A percentile compares a stretch with the other conserved stretches of the same genome.
phyloP scores from a whole-genome alignment of 345 rosid genomes.

The Citrus medica region DNA sequence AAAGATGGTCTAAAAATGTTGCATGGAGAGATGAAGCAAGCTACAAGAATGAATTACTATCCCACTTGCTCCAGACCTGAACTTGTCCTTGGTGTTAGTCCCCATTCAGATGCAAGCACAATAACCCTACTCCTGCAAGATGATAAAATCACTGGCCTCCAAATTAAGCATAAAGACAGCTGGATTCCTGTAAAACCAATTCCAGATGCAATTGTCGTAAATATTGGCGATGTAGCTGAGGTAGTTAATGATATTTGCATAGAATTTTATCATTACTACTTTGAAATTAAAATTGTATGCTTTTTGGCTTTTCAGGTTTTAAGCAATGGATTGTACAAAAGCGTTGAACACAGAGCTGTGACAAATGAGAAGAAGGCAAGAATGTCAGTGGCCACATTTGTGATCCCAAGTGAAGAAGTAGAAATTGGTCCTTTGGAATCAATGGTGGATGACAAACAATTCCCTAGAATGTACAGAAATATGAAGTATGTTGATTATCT shows the following conservation, averaged over 20 bases:
- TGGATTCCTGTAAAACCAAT: constrained; percentile 34
- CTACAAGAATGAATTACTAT: constrained; percentile 28
- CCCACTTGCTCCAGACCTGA: constrained; percentile 26
- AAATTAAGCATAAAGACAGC: constrained; percentile 15
- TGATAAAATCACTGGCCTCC: constrained; percentile 27
- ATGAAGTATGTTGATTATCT: constrained; percentile 4
- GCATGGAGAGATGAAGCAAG: constrained; percentile 20
- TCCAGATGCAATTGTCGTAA: constrained; percentile 24
- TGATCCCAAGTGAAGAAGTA: constrained; percentile 4
- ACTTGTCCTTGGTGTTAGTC: constrained; percentile 20
- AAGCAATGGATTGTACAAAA: constrained; percentile 29
- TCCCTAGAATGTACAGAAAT: neutral
- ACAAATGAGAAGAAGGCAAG: constrained; percentile 18
- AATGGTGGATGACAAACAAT: neutral
- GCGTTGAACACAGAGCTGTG: constrained; percentile 32
- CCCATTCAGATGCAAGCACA: constrained; percentile 23
- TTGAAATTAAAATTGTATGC: neutral
- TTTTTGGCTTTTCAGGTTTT: constrained; percentile 3
- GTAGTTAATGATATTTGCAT: neutral
- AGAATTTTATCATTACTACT: neutral
- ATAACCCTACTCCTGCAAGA: constrained; percentile 28
- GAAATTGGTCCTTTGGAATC: constrained; percentile 17
- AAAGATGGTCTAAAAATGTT: constrained; percentile 5
- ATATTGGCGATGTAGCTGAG: constrained; percentile 25
- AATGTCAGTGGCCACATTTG: constrained; percentile 20